Percentiles rank a stretch among this genome's conserved stretches.
Conservation (phyloP, 1,139 yeast species). For the Kodamaea plutei region DNA sequence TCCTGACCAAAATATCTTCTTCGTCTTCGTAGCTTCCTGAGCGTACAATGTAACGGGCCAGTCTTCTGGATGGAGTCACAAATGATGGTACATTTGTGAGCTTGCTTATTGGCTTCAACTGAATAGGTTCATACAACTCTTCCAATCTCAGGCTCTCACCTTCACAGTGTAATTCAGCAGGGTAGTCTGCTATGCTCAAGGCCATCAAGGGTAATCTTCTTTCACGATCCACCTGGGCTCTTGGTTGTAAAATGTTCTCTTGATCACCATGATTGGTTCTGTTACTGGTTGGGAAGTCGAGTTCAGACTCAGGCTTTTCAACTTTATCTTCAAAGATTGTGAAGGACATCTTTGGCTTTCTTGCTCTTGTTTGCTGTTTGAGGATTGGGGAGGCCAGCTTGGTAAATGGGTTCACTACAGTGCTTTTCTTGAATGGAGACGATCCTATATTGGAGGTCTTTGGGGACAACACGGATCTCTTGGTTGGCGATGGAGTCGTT, state of each 20-base stretch:
- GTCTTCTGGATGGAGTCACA: constrained; percentile 32
- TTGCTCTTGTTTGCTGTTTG: constrained; percentile 11
- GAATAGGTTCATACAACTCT: constrained; percentile 34
- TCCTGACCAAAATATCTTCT: constrained; percentile 18
- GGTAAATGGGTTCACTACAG: constrained; percentile 9
- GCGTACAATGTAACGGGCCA: constrained; percentile 23
- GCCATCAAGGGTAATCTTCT: constrained; percentile 30
- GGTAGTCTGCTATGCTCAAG: constrained; percentile 30
- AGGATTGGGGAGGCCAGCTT: constrained; percentile 4
- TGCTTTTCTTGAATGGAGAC: constrained; percentile 14
- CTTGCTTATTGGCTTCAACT: constrained; percentile 33
- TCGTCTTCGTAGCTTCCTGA: constrained; percentile 18
- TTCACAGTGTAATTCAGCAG: constrained; percentile 26
- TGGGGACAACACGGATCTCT: constrained; percentile 32
- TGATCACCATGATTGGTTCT: constrained; percentile 34
- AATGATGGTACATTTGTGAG: constrained; percentile 29
- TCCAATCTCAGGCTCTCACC: constrained; percentile 18
- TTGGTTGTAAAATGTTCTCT: constrained; percentile 45
- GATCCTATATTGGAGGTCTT: constrained; percentile 20
- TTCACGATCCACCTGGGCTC: constrained; percentile 15
- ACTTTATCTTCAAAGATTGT: constrained; percentile 36
- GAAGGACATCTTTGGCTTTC: constrained; percentile 24
- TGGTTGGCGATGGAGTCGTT: constrained; percentile 21
- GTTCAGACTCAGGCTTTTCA: constrained; percentile 9
- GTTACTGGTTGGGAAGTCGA: constrained; percentile 16